A percentile compares a stretch with the other conserved stretches of the same genome.
phyloP scores from a whole-genome alignment of 768 basidiomycete genomes.

The Exidia glandulosa region DNA sequence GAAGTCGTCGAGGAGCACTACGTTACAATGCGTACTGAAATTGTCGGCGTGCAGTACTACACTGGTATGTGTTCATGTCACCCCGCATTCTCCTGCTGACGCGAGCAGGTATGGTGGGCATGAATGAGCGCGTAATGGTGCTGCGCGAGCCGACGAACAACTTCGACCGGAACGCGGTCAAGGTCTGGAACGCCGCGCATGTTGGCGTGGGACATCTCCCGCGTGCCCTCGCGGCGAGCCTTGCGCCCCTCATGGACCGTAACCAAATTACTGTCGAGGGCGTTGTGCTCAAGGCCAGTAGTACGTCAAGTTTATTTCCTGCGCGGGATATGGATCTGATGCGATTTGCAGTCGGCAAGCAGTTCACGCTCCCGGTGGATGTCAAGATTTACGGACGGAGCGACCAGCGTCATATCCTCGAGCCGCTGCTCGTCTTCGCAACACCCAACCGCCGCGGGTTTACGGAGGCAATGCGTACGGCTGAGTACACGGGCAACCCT shows the following conservation, averaged over 20 bases:
- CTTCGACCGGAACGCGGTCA: slow-evolving; percentile 71
- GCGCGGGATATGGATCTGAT: background rate
- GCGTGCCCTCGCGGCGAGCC: slow-evolving; percentile 39
- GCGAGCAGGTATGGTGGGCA: slow-evolving; percentile 55
- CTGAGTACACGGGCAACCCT: slow-evolving; percentile 2
- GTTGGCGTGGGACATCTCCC: slow-evolving; percentile 78
- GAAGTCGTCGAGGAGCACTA: slow-evolving; percentile 60
- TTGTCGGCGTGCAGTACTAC: slow-evolving; percentile 83
- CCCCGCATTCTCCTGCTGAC: background rate
- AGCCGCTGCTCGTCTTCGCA: slow-evolving; percentile 63
- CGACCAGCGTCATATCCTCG: slow-evolving; percentile 47
- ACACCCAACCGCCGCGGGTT: slow-evolving; percentile 60
- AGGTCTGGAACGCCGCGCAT: slow-evolving; percentile 67
- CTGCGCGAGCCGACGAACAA: slow-evolving; percentile 53
- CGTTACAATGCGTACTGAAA: slow-evolving; percentile 41
- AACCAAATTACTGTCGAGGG: slow-evolving; percentile 62
- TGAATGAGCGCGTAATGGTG: slow-evolving; percentile 66
- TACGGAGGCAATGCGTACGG: slow-evolving; percentile 7
- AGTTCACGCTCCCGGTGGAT: slow-evolving; percentile 22
- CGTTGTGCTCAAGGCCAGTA: slow-evolving; percentile 53
- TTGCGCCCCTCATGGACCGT: slow-evolving; percentile 65
- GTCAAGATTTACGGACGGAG: slow-evolving; percentile 62
- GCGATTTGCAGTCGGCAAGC: background rate
- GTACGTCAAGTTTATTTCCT: slow-evolving; percentile 23
- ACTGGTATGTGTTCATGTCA: slow-evolving; percentile 30